These are phyloP conservation scores for Nannochloropsis oceanica DNA, from an alignment of 108 stramenopile genomes.

Conservation along the genomic window DNA sequence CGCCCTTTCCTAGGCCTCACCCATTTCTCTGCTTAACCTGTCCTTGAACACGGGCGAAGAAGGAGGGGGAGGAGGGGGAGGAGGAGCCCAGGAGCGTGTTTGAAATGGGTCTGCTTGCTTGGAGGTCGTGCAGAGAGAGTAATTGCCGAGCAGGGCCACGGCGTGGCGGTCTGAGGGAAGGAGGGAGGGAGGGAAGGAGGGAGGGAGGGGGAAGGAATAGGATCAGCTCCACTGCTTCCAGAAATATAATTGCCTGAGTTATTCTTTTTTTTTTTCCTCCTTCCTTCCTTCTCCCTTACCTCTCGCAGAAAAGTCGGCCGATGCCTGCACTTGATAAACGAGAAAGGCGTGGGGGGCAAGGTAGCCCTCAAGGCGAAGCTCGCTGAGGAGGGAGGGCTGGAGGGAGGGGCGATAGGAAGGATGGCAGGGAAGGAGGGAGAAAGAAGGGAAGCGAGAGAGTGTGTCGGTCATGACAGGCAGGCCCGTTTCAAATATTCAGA, in stretches of 20 bases:
- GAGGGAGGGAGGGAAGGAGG: background rate
- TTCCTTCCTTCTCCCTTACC: background rate
- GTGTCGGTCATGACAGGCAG: background rate
- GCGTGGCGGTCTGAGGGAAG: background rate
- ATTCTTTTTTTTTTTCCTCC: background rate
- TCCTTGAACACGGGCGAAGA: background rate
- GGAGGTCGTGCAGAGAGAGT: background rate
- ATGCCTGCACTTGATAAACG: background rate
- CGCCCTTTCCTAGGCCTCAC: background rate
- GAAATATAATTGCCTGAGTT: background rate
- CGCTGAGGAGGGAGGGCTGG: too few relatives aligned
- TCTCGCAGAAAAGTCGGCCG: background rate
- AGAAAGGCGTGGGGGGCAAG: background rate
- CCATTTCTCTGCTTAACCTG: background rate
- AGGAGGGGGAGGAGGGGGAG: background rate
- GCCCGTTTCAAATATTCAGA: background rate
- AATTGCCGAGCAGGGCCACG: background rate
- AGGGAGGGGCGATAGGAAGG: too few relatives aligned
- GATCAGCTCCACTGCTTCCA: background rate
- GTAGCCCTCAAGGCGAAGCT: background rate
- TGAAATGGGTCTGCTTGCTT: background rate
- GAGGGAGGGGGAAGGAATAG: background rate
- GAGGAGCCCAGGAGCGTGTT: background rate
- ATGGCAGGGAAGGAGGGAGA: too few relatives aligned
- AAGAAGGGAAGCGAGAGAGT: background rate